Base-by-base conservation (phyloP, 768 basidiomycete genomes). In the Gloeopeniophorella convolvens region DNA sequence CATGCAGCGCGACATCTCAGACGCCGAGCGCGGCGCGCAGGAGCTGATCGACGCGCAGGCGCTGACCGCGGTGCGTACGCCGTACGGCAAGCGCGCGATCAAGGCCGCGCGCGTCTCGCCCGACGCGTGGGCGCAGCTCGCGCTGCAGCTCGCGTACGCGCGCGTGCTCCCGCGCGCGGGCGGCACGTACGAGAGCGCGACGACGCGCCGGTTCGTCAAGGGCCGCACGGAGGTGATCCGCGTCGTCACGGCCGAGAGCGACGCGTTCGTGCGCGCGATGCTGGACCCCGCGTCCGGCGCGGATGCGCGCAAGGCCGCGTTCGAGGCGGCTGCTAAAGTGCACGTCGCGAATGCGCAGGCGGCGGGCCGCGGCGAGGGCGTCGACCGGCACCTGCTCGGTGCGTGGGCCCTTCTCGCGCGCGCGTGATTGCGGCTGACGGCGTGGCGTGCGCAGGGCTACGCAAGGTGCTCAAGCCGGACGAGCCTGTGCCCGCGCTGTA, bases 201-300 rank as follows among this genome's bases (percentile, higher is more conserved):
- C 88, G 54, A 93, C 91, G n/a, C 76, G 94, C 27, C 80, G 77
- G 64, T 96, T 87, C 67, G 76, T 77, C 67, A 88, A 92, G 62
- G 94, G 94, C 12, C 77, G 94, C 40, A 97, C 94, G 21, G 94
- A 97, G 69, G 84, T 89, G n/a, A 90, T 97, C 51, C 75, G 94
- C 5, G 83, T 90, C 42, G 84, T 91, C 12, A 83, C 79, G 11
- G 71, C 70, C 39, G 85, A 94, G 66, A 78, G 80, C 28, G 87
- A 89, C 60, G 77, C 74, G 11, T 97, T 85, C 76, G 82, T 80
- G n/a, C 64, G 60, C 42, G 80, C 79, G 50, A 92, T 92, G 88
- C 76, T 84, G 56, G 76, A 82, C 50, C 59, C 64, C 2, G 58
- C 46, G 11, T 69, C 72, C 33, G 61, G 59, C 13, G 61, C 55